Percentiles rank a stretch among this genome's conserved stretches.
Evolutionary conservation across 2,329 filamentous ascomycete genomes (phyloP).

Genomic region (Nemania abortiva): DNA sequence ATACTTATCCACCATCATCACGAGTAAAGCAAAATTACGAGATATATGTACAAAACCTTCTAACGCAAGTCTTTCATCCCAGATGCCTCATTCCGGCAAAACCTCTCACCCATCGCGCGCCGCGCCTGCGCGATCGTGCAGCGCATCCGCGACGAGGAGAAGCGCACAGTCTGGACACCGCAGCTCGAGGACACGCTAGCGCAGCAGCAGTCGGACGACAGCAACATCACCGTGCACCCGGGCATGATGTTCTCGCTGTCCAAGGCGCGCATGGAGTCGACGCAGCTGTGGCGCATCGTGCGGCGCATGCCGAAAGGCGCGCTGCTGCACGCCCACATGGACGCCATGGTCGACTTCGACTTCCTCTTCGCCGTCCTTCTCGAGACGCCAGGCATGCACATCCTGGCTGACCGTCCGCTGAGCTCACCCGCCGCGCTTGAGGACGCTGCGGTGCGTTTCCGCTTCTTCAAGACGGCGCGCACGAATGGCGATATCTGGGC

Average conservation of each 20-base stretch:
- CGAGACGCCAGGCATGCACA: conserved; percentile 78
- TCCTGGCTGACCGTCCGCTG: conserved; percentile 71
- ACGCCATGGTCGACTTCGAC: conserved; percentile 90
- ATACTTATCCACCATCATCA: conserved; percentile 19
- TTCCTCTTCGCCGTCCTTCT: conserved; percentile 81
- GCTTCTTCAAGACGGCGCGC: conserved; percentile 63
- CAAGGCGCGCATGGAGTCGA: conserved; percentile 86
- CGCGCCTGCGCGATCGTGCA: conserved; percentile 84
- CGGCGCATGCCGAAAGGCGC: conserved; percentile 89
- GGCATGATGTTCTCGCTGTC: conserved; percentile 95
- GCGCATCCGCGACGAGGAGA: conserved; percentile 82
- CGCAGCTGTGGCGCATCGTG: conserved; percentile 86
- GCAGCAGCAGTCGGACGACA: conserved; percentile 57
- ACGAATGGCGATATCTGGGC: conserved; percentile 72
- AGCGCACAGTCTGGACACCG: conserved; percentile 79
- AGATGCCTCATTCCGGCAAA: conserved; percentile 78
- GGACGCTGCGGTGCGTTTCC: conserved; percentile 70
- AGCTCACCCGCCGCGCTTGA: conserved; percentile 64
- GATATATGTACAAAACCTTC: no score
- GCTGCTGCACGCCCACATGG: conserved; percentile 86
- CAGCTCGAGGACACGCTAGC: conserved; percentile 78
- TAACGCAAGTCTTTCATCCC: conserved; percentile 21
- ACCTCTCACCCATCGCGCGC: conserved; percentile 81
- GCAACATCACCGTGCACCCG: conserved; percentile 76
- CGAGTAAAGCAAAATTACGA: background rate